phyloP scores from a whole-genome alignment of 106 monocot species.

The Phalaenopsis equestris region DNA sequence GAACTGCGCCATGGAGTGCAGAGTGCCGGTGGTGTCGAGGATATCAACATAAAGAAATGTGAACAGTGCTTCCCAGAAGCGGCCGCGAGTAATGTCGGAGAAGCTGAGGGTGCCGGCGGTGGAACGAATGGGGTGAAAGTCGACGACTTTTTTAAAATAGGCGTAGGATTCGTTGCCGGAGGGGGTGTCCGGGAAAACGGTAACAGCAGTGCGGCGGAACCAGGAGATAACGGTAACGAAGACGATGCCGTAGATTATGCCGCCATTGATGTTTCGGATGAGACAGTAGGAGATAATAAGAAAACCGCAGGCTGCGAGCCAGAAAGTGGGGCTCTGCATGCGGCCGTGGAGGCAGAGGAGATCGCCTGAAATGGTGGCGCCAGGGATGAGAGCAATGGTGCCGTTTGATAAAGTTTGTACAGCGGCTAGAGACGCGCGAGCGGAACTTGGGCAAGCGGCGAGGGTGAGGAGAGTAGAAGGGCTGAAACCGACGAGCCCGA shows the following conservation, averaged over 20 bases:
- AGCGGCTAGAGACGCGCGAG: constrained; percentile 22
- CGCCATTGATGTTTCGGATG: constrained; percentile 23
- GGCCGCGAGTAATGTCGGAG: constrained; percentile 4
- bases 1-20: constrained; percentile 37
- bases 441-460: constrained; percentile 24
- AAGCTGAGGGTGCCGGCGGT: constrained; percentile 33
- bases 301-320: constrained; percentile 36
- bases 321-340: constrained; percentile 43
- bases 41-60: constrained; percentile 41
- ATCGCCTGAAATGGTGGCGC: constrained; percentile 26
- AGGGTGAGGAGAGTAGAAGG: constrained; percentile 33
- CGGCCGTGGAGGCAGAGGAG: constrained; percentile 33
- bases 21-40: constrained; percentile 34
- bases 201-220: constrained; percentile 37
- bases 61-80: constrained; percentile 35
- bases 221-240: constrained; percentile 36
- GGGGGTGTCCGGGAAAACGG: constrained; percentile 24
- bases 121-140: constrained; percentile 22
- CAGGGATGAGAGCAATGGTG: constrained; percentile 25
- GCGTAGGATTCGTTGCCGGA: constrained; percentile 18
- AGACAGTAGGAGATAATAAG: constrained; percentile 29
- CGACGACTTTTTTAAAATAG: constrained; percentile 36
- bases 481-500: constrained; percentile 32
- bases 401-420: constrained; percentile 25
- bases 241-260: constrained; percentile 40